Evolutionary conservation across 805 yeast species (phyloP), one percentile per base, ranked within the genome.

Genomic region (Lachancea kluyveri): DNA sequence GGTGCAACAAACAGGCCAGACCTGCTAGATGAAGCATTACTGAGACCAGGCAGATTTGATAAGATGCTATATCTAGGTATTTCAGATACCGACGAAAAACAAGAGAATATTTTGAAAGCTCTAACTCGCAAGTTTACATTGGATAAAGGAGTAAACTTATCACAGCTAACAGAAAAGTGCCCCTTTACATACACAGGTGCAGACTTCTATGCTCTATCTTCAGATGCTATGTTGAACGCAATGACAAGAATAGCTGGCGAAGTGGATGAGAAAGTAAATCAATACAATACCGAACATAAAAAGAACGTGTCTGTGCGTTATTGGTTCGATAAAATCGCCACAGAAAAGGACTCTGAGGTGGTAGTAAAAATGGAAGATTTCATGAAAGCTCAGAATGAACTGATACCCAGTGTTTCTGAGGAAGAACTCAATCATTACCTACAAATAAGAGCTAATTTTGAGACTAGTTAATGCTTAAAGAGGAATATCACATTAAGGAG

Each of bases 1-100:
- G 98, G 98, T n/a, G 98, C 98, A 4, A 92, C 98, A 0, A 92
- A 92, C 50, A 70, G 98, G 48, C 98, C 98, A 0, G 98, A 92
- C 62, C 63, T 92, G 41, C 65, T 92, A 25, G 98, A 92, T 53
- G 96, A 90, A 54, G 96, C 97, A 0, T 65, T 92, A 28, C 62
- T 92, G 36, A 72, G 98, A 53, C 96, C 96, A 0, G 95, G 96
- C 3, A 70, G 98, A 53, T 92, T 92, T 53, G 98, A 92, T 57
- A 92, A 88, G 58, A 76, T 92, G 88, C 65, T 92, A 30, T 92
- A 92, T 50, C 64, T 92, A 35, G 98, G 98, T 5, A 85, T 92
- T 14, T 74, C 95, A 1, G 96, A 90, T 48, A 84, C 95, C 0
- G 77, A 85, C 52, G 88, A 79, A 5, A 87, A 90, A 50, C 97